phyloP scores from a whole-genome alignment of 2,329 filamentous ascomycete species.

The Alternaria triticimaculans region DNA sequence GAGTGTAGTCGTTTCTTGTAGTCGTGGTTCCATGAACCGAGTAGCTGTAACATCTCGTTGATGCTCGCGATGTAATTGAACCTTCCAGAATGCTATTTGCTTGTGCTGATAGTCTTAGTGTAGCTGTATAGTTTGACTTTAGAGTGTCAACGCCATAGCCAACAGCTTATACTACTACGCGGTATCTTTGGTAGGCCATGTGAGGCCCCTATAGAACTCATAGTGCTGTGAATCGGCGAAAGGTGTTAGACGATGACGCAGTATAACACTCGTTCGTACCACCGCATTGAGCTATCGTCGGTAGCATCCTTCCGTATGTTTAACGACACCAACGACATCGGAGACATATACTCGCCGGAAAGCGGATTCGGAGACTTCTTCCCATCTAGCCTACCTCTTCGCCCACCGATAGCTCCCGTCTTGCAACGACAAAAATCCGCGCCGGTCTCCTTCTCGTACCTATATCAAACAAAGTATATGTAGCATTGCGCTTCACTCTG shows the following conservation, averaged over 20 bases:
- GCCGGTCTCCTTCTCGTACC: neutral
- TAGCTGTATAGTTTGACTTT: neutral
- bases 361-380: constrained; percentile 8
- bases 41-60: neutral
- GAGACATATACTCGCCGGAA: constrained; percentile 1
- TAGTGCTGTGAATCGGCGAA: neutral
- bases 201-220: neutral
- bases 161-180: neutral
- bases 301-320: neutral
- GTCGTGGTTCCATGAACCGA: neutral
- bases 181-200: neutral
- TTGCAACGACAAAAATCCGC: neutral
- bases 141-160: accelerated
- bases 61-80: neutral
- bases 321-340: neutral
- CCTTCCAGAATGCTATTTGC: neutral
- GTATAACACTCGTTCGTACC: neutral
- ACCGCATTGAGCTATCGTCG: constrained; percentile 15
- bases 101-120: neutral
- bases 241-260: neutral
- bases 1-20: neutral
- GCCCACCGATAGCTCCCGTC: neutral
- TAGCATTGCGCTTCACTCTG: constrained; percentile 4
- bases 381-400: neutral
- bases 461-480: constrained; percentile 15